Base-by-base conservation (phyloP, 257 asterid species). In the Capsicum baccatum region DNA sequence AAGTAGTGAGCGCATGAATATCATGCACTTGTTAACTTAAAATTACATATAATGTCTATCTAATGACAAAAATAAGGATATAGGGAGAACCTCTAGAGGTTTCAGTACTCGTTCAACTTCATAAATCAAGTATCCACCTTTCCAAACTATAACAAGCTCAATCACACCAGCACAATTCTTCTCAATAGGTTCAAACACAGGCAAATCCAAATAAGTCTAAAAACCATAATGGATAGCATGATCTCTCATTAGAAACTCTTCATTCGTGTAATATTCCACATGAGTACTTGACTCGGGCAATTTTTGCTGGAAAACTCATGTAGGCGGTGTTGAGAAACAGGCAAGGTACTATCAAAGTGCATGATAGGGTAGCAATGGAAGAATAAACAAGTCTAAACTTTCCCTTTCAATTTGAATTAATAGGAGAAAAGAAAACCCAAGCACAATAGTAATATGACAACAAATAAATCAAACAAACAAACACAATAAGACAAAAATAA, bases 71-170 rank as follows among this genome's bases (percentile, higher is more conserved):
- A 78, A 78, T 33, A 54, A 52, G 50, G 64, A 54, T 48, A 52
- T 8, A 54, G 82, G 6, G 62, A 3, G 50, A 78, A 78, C 82
- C 82, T 78, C 82, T 54, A 78, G 82, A 1, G 82, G 50, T 3
- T 78, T 78, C 3, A 78, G 64, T 78, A 78, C 82, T 78, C 63
- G 62, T 54, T 78, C 82, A 54, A 78, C 66, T 78, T 78, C 82
- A 54, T 17, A 78, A 54, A 66, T 78, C 82, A 78, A 54, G 82
- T 78, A 78, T 16, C 82, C 82, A 78, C 82, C 82, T 78, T 78
- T 78, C 82, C 82, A 78, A 78, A 78, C 82, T 26, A 66, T 78
- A 5, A 78, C 82, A 33, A 78, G 82, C 66, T 78, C 82, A 78
- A 78, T 78, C 66, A 78, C 82, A 78, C 82, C 82, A 78, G 33